Evolutionary conservation across 1,284 basidiomycete species (phyloP).

Genomic region (Leccinum angustisporum): DNA sequence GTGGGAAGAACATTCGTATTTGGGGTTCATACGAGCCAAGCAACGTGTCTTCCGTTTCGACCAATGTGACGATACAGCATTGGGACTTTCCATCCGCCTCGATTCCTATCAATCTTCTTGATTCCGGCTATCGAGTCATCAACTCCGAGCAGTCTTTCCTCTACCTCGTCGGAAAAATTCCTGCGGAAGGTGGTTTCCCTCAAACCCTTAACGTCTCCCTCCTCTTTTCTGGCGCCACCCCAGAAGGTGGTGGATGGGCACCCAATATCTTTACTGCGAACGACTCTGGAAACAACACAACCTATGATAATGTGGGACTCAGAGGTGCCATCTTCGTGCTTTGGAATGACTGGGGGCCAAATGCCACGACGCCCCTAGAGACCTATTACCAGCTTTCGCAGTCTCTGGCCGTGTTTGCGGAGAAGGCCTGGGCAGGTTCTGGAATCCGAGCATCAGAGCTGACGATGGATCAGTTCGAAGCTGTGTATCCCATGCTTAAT

Average conservation of each 20-base stretch:
- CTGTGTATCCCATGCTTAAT: slow-evolving; percentile 33
- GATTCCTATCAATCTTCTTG: slow-evolving; percentile 35
- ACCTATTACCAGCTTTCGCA: slow-evolving; percentile 38
- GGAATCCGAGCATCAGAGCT: slow-evolving; percentile 32
- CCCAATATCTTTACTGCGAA: slow-evolving; percentile 35
- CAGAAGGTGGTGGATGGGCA: slow-evolving; percentile 36
- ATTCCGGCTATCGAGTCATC: slow-evolving; percentile 37
- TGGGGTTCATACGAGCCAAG: slow-evolving; percentile 40
- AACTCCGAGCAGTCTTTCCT: slow-evolving; percentile 40
- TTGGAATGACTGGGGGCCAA: slow-evolving; percentile 43
- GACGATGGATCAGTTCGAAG: slow-evolving; percentile 33
- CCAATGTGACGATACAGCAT: slow-evolving; percentile 40
- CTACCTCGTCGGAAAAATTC: slow-evolving; percentile 39
- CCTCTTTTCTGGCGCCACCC: slow-evolving; percentile 33
- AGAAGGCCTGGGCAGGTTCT: slow-evolving; percentile 40
- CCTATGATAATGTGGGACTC: slow-evolving; percentile 26
- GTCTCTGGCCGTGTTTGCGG: slow-evolving; percentile 37
- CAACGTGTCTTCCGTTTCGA: slow-evolving; percentile 29
- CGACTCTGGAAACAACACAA: slow-evolving; percentile 35
- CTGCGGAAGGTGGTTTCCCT: slow-evolving; percentile 33
- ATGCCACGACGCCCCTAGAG: slow-evolving; percentile 40
- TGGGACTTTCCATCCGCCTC: slow-evolving; percentile 38
- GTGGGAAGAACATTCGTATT: slow-evolving; percentile 35
- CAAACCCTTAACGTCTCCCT: slow-evolving; percentile 31
- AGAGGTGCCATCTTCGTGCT: slow-evolving; percentile 38